Percentiles rank a stretch among this genome's conserved stretches.
phyloP scores from a whole-genome alignment of 352 stramenopile genomes.

The Pythium brassicae region DNA sequence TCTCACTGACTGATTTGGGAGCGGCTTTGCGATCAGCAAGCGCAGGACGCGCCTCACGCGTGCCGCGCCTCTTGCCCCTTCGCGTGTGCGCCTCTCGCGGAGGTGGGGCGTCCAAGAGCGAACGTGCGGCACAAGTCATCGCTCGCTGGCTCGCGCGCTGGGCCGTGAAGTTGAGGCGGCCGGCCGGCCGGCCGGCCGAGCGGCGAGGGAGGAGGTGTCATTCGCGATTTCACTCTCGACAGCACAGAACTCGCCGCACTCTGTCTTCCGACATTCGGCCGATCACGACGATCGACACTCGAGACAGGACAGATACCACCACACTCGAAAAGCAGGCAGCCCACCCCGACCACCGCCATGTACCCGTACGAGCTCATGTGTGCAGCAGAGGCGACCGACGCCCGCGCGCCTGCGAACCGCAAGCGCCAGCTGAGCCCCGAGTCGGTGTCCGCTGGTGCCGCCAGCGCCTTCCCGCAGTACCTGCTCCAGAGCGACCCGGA shows the following conservation, averaged over 20 bases:
- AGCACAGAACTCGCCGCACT: constrained; percentile 1
- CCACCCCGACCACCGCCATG: too few relatives aligned
- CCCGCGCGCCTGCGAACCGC: background rate
- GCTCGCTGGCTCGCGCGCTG: background rate
- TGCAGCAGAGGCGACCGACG: background rate
- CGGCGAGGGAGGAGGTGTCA: background rate
- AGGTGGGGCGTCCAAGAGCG: too few relatives aligned
- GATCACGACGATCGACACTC: too few relatives aligned
- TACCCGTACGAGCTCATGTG: constrained; percentile 6
- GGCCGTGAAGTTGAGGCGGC: too few relatives aligned
- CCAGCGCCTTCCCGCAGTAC: constrained; percentile 2
- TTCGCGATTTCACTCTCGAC: constrained; percentile 1
- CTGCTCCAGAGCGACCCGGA: constrained; percentile 1
- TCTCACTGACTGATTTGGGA: background rate
- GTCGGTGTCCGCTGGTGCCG: too few relatives aligned
- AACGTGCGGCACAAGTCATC: background rate
- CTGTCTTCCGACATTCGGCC: too few relatives aligned
- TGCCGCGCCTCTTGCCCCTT: background rate
- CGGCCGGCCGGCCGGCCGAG: too few relatives aligned
- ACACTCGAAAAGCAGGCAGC: background rate
- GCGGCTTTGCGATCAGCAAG: background rate
- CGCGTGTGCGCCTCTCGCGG: too few relatives aligned
- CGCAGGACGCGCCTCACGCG: background rate
- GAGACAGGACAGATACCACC: background rate
- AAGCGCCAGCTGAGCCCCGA: constrained; percentile 6